Evolutionary conservation across 345 rosid genomes (phyloP), one percentile per base, ranked within the genome.

Genomic region (Camelina hispida): DNA sequence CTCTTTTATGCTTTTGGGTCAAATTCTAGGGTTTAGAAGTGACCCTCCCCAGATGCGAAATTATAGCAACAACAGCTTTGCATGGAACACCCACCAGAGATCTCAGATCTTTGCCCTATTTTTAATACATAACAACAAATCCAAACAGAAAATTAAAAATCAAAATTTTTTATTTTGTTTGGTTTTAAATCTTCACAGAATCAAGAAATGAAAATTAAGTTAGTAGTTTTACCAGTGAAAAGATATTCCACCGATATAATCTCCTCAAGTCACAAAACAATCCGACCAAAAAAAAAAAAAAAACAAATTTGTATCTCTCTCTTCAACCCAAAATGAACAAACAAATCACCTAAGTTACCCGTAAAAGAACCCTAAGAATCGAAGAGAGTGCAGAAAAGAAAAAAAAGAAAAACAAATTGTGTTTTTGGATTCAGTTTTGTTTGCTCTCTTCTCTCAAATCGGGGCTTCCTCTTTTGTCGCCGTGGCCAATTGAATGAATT

Each of bases 31-130:
- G 55, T 66, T 71, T 62, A 1, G 1, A 34, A 15, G 15, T 32
- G 25, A 75, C 57, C 62, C 25, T 1, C 25, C 30, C 30, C 74
- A 60, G 74, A 76, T 76, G 35, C 62, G 22, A 40, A 18, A 25
- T 7, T 13, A 28, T 46, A 37, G 30, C 28, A 25, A 2, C 37
- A 34, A 64, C 40, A 47, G 37, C 15, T 54, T 57, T 74, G 82
- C 82, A 79, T 79, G 82, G 71, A 79, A 50, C 30, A 28, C 5
- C 37, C 77, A 55, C 47, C 16, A 57, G 18, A 72, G 71, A 66
- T 72, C 81, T 75, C 79, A 74, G 82, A 79, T 79, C 82, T 74
- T 66, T 3, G 56, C 47, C 72, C 75, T 63, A 7, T 62, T 38
- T 38, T 4, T 1, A 6, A 62, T 6, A 62, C 46, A 67, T 4